These are phyloP conservation scores for Kandelia obovata DNA, from an alignment of 345 rosid species.

Conservation along the genomic window DNA sequence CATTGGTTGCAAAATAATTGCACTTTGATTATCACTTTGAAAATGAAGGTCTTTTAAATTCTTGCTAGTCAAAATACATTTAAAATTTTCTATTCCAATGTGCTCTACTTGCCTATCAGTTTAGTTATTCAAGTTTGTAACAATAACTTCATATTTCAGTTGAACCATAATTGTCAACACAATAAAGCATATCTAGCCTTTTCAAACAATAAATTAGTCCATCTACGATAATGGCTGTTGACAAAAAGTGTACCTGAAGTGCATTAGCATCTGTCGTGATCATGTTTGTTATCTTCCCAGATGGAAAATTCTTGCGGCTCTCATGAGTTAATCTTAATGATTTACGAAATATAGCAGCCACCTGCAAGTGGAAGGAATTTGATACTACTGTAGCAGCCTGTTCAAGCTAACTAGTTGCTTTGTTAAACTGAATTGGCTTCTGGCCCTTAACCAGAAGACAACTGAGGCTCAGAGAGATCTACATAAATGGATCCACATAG, in stretches of 20 bases:
- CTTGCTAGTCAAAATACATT: too few relatives aligned
- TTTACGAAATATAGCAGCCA: constrained; percentile 37
- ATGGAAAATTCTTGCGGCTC: constrained; percentile 23
- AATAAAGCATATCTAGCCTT: background rate
- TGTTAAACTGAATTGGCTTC: background rate
- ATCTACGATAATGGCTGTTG: background rate
- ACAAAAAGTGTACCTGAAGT: constrained; percentile 24
- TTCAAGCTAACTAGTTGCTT: constrained; percentile 12
- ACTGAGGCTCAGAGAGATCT: background rate
- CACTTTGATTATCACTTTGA: too few relatives aligned
- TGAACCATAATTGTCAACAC: too few relatives aligned
- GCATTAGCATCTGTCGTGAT: constrained; percentile 35
- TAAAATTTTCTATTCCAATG: too few relatives aligned
- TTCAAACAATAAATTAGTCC: background rate
- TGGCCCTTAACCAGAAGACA: constrained; percentile 4
- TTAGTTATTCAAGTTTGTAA: too few relatives aligned
- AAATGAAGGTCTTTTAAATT: too few relatives aligned
- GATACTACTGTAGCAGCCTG: background rate
- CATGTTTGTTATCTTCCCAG: constrained; percentile 35
- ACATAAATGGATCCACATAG: background rate
- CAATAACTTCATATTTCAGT: too few relatives aligned
- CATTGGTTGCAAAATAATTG: too few relatives aligned
- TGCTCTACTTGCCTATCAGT: too few relatives aligned
- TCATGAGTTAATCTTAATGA: constrained; percentile 31
- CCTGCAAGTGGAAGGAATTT: constrained; percentile 11